Evolutionary conservation across 2,329 filamentous ascomycete genomes (phyloP).

Genomic region (Neofusicoccum sp.): DNA sequence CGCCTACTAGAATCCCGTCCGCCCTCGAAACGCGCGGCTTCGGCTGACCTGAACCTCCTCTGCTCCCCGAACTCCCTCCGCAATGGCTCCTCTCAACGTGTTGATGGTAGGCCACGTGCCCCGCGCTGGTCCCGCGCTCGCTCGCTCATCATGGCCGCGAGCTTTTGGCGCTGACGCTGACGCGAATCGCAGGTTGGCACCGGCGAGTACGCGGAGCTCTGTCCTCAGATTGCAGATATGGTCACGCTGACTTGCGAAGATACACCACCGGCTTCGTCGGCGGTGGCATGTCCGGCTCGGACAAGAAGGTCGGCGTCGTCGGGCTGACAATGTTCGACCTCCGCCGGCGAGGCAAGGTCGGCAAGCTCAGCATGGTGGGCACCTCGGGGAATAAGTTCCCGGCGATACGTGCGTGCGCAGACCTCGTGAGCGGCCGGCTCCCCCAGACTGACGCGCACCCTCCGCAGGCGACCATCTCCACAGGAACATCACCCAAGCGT

Average conservation of each 20-base stretch:
- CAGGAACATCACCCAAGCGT: slow-evolving; percentile 84
- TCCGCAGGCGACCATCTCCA: slow-evolving; percentile 74
- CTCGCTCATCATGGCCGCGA: not conserved
- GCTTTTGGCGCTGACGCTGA: not conserved
- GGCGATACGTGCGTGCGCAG: slow-evolving; percentile 70
- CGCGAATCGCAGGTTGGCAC: slow-evolving; percentile 67
- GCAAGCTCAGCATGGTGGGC: slow-evolving; percentile 84
- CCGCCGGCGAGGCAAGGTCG: slow-evolving; percentile 84
- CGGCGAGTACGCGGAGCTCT: slow-evolving; percentile 60
- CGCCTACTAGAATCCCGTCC: not conserved
- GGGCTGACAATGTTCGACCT: slow-evolving; percentile 88
- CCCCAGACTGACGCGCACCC: not conserved
- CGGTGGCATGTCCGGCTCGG: slow-evolving; percentile 77
- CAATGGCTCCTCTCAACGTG: slow-evolving; percentile 54
- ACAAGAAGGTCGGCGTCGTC: slow-evolving; percentile 96
- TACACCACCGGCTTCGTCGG: slow-evolving; percentile 96
- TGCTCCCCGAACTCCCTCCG: slow-evolving; percentile 10
- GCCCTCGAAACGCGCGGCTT: not conserved
- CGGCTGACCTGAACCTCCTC: not conserved
- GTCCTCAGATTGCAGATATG: too few species aligned
- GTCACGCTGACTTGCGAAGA: too few species aligned
- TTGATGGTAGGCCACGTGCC: slow-evolving; percentile 45
- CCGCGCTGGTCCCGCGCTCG: not conserved
- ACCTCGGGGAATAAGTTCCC: slow-evolving; percentile 88
- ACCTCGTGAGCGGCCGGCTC: not conserved